Percentiles rank a stretch among this genome's conserved stretches.
Evolutionary conservation across 2,329 filamentous ascomycete genomes (phyloP).

Genomic region (Bisporella sp.): DNA sequence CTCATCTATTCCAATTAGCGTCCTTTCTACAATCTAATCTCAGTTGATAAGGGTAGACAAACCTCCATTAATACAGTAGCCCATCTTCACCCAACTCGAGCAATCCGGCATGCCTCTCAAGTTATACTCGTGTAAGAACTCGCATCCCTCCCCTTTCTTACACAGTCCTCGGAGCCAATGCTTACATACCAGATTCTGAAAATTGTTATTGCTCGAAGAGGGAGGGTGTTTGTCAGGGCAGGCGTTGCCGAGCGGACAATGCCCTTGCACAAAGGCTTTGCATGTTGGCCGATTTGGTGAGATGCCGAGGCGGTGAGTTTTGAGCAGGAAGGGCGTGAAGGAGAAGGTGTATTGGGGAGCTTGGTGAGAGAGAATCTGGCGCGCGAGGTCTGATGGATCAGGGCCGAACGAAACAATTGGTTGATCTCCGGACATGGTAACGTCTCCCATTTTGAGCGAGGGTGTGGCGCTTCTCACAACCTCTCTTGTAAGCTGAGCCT

Average conservation of each 20-base stretch:
- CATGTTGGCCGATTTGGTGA: constrained; percentile 74
- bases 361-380: constrained; percentile 48
- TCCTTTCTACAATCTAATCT: neutral
- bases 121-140: constrained; percentile 98
- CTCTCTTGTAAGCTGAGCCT: no score
- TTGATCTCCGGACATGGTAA: no score
- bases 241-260: constrained; percentile 76
- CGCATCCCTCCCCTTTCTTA: constrained; percentile 95
- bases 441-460: no score
- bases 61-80: constrained; percentile 84
- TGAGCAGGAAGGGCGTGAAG: constrained; percentile 79
- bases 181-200: constrained; percentile 90
- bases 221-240: constrained; percentile 75
- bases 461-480: no score
- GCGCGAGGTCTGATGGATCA: constrained; percentile 18
- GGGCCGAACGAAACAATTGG: constrained; percentile 7
- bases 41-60: neutral
- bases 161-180: constrained; percentile 96
- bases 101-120: constrained; percentile 97
- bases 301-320: constrained; percentile 79
- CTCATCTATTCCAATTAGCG: constrained; percentile 52
- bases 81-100: constrained; percentile 89
- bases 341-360: constrained; percentile 61
- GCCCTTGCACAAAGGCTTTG: constrained; percentile 76
- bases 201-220: constrained; percentile 40